Evolutionary conservation across 2,329 filamentous ascomycete species (phyloP).

Genomic region (Fusarium torulosum): DNA sequence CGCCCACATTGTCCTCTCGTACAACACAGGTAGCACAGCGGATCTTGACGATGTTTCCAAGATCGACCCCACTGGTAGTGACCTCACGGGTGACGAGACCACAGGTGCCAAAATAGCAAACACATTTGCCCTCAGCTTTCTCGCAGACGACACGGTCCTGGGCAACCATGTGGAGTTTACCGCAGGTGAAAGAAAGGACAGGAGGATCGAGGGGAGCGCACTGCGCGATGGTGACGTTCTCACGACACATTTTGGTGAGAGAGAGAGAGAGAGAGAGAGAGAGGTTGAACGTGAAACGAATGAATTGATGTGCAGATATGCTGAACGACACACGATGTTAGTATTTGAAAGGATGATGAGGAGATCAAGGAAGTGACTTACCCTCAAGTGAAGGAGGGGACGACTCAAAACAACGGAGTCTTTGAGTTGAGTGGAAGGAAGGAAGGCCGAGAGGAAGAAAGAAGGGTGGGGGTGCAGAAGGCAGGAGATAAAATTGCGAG

Average conservation of each 20-base stretch:
- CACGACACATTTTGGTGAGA: conserved; percentile 41
- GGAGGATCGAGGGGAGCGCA: conserved; percentile 34
- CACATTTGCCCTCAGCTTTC: conserved; percentile 24
- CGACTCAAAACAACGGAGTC: not conserved
- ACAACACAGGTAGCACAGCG: conserved; percentile 36
- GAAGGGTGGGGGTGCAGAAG: not conserved
- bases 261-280: fast-evolving
- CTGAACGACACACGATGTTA: not conserved
- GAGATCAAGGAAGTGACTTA: not conserved
- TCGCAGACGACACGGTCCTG: conserved; percentile 25
- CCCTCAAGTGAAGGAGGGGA: not conserved
- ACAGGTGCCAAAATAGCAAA: conserved; percentile 47
- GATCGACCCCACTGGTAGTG: conserved; percentile 2
- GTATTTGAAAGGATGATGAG: not conserved
- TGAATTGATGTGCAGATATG: not conserved
- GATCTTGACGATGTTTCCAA: conserved; percentile 19
- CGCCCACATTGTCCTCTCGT: conserved; percentile 32
- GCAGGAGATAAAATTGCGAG: not conserved
- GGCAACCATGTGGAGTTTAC: conserved; percentile 45
- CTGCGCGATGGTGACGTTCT: conserved; percentile 39
- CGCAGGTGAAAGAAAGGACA: conserved; percentile 33
- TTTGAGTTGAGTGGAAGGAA: not conserved
- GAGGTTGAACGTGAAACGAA: not conserved
- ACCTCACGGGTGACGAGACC: conserved; percentile 18
- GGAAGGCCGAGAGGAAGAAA: not conserved